A percentile compares a stretch with the other conserved stretches of the same genome.
Conservation (phyloP, 768 basidiomycete species). For the Tricholoma terreum region DNA sequence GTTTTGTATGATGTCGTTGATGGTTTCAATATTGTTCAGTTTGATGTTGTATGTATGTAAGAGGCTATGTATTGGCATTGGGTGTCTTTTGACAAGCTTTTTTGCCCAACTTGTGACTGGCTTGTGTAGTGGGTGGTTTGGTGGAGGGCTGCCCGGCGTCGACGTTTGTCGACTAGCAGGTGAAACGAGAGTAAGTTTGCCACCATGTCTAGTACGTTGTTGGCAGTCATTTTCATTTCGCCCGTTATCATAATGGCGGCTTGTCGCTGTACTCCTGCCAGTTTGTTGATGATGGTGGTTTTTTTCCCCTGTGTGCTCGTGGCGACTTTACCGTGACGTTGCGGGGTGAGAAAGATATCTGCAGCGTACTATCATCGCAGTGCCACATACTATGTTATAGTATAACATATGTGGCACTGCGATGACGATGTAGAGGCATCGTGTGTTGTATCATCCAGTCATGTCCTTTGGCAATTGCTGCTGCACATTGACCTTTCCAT, state of each 20-base stretch:
- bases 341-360: conserved; percentile 4
- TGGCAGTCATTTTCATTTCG: conserved; percentile 7
- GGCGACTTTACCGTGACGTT: background rate
- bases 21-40: conserved; percentile 11
- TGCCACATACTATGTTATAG: no score
- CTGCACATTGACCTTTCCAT: conserved; percentile 9
- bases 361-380: no score
- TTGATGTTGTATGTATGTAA: conserved; percentile 1
- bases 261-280: conserved; percentile 1
- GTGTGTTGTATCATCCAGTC: conserved; percentile 13
- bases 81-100: conserved; percentile 2
- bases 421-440: conserved; percentile 23
- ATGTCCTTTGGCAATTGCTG: conserved; percentile 15
- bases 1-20: conserved; percentile 1
- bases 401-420: conserved; percentile 29
- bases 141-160: conserved; percentile 4
- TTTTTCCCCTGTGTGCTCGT: background rate
- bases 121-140: conserved; percentile 10
- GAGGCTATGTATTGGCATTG: conserved; percentile 10
- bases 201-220: conserved; percentile 2
- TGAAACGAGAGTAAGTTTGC: conserved; percentile 8
- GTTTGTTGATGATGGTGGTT: background rate
- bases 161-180: conserved; percentile 3
- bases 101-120: background rate
- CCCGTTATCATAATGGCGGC: conserved; percentile 7